Base-by-base conservation (phyloP, 2,329 filamentous ascomycete species). In the Cryphonectria parasitica region DNA sequence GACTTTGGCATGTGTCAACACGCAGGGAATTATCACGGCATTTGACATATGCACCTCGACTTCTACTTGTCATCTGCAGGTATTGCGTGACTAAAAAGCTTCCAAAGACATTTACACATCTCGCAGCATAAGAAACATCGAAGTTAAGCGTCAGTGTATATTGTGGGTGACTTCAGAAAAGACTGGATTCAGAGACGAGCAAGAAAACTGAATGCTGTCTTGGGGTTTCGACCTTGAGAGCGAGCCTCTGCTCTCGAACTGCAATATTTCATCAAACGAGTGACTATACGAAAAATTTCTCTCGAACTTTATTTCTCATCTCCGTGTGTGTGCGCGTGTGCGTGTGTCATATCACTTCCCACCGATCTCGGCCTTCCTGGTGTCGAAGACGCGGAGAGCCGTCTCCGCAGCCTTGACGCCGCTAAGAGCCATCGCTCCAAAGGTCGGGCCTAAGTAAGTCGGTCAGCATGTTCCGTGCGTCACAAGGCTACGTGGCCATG, bases 321-420 rank as follows among this genome's bases (percentile, higher is more conserved):
- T 63, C 36, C 39, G 36, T 13, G 36, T 39, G 36, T 39, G 36
- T 11, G 22, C 28, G n/a, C 15, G 36, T 28, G 13, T 15, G 22
- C 28, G n/a, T n/a, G 36, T 28, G 13, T 15, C 22, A 15, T 10
- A 28, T 78, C 82, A 89, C 80, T 88, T 82, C n/a, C 86, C 87
- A 77, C 45, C 45, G 22, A 94, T 94, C 86, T 96, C 88, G 76
- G 88, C 88, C 88, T 93, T 91, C 76, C 94, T 90, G 75, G 89
- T 82, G 52, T 96, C 93, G 75, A 93, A 94, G 70, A 97, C 87
- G 75, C 86, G 88, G 74, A 97, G 83, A 0, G 91, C 92, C 82
- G 95, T 94, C 83, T 97, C 94, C 13, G 94, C 94, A 77, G 94
- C 94, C 87, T 97, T 97, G 77, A 97, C 92, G 75, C 94, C 94